phyloP scores from a whole-genome alignment of 78 protist genomes.

The Dictyostelium capitatum region DNA sequence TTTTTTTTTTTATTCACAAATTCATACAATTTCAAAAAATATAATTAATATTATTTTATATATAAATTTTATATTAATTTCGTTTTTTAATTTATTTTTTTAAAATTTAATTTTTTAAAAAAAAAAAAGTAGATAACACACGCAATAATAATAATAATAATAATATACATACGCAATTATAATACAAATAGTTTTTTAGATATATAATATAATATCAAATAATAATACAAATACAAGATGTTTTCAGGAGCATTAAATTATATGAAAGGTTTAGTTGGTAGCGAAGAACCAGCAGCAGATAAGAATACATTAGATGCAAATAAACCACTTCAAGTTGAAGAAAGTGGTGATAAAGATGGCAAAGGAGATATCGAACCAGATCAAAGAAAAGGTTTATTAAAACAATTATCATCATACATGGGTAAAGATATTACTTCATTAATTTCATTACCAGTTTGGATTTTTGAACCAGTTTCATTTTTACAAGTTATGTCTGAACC shows the following conservation, averaged over 20 bases:
- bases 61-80: no score
- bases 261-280: conserved; percentile 66
- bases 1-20: no score
- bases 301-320: no score
- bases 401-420: conserved; percentile 71
- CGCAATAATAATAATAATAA: not conserved
- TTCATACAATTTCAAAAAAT: no score
- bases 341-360: conserved; percentile 35
- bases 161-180: not conserved
- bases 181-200: not conserved
- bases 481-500: conserved; percentile 83
- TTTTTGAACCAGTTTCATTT: conserved; percentile 83
- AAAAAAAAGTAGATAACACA: not conserved
- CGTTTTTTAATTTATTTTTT: not conserved
- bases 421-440: conserved; percentile 83
- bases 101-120: not conserved
- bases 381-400: conserved; percentile 81
- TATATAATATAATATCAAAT: not conserved
- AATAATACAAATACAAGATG: not conserved
- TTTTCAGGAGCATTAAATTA: conserved; percentile 60
- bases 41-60: no score
- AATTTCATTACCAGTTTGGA: conserved; percentile 83
- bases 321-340: conserved; percentile 46
- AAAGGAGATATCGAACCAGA: conserved; percentile 53
- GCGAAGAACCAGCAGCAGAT: not conserved